Evolutionary conservation across 2,329 filamentous ascomycete species (phyloP), one percentile per base, ranked within the genome.

Genomic region (Beauveria sp.): DNA sequence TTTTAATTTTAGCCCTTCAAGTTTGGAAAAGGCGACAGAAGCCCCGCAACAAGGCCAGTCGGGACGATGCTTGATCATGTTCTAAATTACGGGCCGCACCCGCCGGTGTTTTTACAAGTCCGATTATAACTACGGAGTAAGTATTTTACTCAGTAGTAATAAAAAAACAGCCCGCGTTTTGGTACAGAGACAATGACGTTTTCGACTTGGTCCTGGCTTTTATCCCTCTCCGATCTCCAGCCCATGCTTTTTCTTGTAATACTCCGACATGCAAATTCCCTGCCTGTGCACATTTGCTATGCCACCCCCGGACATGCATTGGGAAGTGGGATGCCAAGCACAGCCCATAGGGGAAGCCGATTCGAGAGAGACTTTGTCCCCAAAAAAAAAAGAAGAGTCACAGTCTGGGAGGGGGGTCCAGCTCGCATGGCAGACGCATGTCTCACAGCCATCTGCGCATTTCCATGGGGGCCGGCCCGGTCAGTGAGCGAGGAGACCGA

Each of bases 401-500:
- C 47, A 28, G 47, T 49, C n/a, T 45, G 34, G 16, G 46, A 42
- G n/a, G 26, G 57, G 18, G 38, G 40, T 40, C 58, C 58, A 60
- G 58, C 58, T 60, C 50, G 50, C 49, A 60, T 60, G 58, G 58
- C 42, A 47, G 58, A 45, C 50, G 50, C 50, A 42, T 60, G 58
- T 60, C 58, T 60, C 50, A 60, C 43, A 52, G 47, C 49, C 49
- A 53, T 60, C 40, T 53, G 50, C 38, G 26, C 50, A 30, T 54
- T 49, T 16, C 45, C 56, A 60, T 53, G 34, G 45, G 46, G 46
- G 47, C 57, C 45, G 8, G 28, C 28, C 46, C 24, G 51, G 51
- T 43, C n/a, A 40, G 20, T 43, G 51, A 22, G 22, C 26, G 49
- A 20, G 14, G 28, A 20, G 49, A 28, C 18, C 9, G 8, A 52